Conservation (phyloP, 139 green algal species). For the Raphidocelis subcapitata region DNA sequence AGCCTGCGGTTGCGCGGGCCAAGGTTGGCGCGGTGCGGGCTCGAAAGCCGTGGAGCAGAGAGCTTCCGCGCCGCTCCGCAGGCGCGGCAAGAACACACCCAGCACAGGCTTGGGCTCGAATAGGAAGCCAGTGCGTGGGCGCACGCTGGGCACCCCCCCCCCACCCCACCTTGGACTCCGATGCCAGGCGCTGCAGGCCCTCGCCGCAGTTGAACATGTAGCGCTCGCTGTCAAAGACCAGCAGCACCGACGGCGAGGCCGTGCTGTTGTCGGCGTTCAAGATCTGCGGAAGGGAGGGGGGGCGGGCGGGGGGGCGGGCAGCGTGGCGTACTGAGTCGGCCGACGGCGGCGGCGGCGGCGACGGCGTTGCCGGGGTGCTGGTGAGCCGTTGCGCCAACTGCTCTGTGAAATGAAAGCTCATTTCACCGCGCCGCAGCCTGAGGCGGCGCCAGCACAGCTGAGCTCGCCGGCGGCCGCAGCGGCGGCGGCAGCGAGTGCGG, state of each 20-base stretch:
- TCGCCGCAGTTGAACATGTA: constrained; percentile 97
- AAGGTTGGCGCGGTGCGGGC: background rate
- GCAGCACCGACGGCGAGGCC: constrained; percentile 71
- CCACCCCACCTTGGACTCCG: constrained; percentile 84
- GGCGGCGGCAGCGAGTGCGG: background rate
- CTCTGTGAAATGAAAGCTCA: no score
- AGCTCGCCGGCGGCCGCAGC: background rate
- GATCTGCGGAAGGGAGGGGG: constrained; percentile 48
- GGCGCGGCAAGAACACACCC: background rate
- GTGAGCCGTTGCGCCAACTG: background rate
- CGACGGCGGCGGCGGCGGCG: no score
- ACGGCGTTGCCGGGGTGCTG: no score
- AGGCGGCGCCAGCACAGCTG: background rate
- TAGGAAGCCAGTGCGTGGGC: no score
- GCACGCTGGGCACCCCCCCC: no score
- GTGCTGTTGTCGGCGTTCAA: constrained; percentile 34
- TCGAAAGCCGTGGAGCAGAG: background rate
- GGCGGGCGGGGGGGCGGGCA: background rate
- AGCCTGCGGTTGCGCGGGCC: background rate
- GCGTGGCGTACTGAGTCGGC: no score
- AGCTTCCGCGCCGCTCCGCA: background rate
- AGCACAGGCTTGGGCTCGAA: background rate
- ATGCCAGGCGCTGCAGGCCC: constrained; percentile 87
- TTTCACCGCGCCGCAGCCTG: no score
- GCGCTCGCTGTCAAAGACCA: constrained; percentile 89